phyloP scores from a whole-genome alignment of 495 filamentous ascomycete species.

The Penicillium arizonense region DNA sequence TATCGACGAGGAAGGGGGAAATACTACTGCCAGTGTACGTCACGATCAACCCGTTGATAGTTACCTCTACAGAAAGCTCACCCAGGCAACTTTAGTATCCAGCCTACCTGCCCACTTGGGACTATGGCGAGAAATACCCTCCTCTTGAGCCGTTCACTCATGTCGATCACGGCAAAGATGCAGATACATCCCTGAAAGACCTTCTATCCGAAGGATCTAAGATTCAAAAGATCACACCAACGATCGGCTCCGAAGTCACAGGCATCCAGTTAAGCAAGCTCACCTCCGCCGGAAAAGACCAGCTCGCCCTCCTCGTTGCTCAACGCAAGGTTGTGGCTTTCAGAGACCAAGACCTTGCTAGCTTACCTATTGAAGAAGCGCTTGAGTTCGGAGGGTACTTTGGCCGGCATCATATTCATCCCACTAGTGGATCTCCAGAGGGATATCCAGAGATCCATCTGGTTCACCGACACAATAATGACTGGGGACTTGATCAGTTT shows the following conservation, averaged over 20 bases:
- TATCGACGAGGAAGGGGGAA: slow-evolving; percentile 26
- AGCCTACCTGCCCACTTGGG: slow-evolving; percentile 24
- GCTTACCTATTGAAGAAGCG: slow-evolving; percentile 67
- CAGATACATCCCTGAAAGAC: slow-evolving; percentile 65
- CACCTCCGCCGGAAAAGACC: slow-evolving; percentile 66
- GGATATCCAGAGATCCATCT: slow-evolving; percentile 75
- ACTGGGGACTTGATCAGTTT: slow-evolving; percentile 54
- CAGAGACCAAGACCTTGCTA: slow-evolving; percentile 73
- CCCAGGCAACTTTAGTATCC: slow-evolving; percentile 14
- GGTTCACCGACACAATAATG: slow-evolving; percentile 70
- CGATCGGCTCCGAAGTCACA: slow-evolving; percentile 72
- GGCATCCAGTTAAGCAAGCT: slow-evolving; percentile 75
- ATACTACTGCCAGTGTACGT: slow-evolving; percentile 26
- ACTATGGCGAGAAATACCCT: slow-evolving; percentile 45
- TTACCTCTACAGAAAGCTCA: not conserved
- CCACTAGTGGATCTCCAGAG: slow-evolving; percentile 68
- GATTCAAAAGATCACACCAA: slow-evolving; percentile 62
- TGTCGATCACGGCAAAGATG: slow-evolving; percentile 69
- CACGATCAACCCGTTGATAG: not conserved
- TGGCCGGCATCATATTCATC: slow-evolving; percentile 81
- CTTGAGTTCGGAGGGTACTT: slow-evolving; percentile 76
- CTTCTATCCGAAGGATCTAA: slow-evolving; percentile 50
- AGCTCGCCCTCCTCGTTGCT: slow-evolving; percentile 76
- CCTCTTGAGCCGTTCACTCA: slow-evolving; percentile 69
- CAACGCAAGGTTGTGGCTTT: slow-evolving; percentile 81